These are phyloP conservation scores for Xanthoconium separans DNA, from an alignment of 1,284 basidiomycete species.

Conservation along the genomic window DNA sequence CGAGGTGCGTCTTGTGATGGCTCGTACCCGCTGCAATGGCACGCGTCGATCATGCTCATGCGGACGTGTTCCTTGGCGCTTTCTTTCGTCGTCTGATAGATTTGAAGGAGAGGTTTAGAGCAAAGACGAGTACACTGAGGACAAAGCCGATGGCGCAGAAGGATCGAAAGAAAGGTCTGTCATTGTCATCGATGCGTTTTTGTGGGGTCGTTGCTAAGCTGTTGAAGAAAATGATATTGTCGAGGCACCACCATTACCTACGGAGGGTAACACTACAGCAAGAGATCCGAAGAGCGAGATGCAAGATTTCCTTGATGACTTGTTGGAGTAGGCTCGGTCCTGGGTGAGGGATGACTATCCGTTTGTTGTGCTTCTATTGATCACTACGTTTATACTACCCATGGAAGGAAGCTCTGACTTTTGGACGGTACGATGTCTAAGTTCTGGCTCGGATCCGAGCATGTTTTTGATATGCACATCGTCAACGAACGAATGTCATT, in stretches of 20 bases:
- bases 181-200: not conserved
- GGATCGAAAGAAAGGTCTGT: conserved; percentile 38
- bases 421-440: not conserved
- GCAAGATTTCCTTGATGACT: conserved; percentile 73
- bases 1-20: conserved; percentile 47
- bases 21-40: not conserved
- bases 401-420: not conserved
- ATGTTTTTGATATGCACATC: not conserved
- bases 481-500: not conserved
- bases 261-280: conserved; percentile 34
- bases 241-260: conserved; percentile 58
- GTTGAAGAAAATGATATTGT: conserved; percentile 34
- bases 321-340: conserved; percentile 42
- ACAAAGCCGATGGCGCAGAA: conserved; percentile 34
- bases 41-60: not conserved
- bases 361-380: not conserved
- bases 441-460: not conserved
- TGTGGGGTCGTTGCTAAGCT: conserved; percentile 5
- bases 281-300: conserved; percentile 58
- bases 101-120: conserved; percentile 63
- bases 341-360: not conserved
- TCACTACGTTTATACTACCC: not conserved
- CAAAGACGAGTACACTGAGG: conserved; percentile 53
- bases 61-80: not conserved
- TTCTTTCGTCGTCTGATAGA: conserved; percentile 42